phyloP scores from a whole-genome alignment of 768 basidiomycete species.

The Tephrocybe sp. region DNA sequence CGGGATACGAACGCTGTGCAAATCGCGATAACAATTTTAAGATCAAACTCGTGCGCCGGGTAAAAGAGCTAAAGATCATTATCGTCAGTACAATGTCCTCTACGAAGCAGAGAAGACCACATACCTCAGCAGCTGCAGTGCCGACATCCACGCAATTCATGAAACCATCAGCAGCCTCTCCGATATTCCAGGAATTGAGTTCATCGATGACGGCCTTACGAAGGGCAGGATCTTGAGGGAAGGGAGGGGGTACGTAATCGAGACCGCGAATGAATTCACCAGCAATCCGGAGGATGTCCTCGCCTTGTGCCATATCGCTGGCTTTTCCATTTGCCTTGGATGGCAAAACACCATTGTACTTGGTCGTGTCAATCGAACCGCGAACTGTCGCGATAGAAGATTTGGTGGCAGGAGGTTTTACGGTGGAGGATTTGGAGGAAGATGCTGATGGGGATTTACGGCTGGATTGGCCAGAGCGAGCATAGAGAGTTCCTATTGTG shows the following conservation, averaged over 20 bases:
- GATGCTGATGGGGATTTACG: no score
- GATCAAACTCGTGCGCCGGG: constrained; percentile 9
- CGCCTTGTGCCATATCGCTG: constrained; percentile 4
- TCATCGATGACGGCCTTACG: constrained; percentile 7
- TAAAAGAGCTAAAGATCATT: constrained; percentile 7
- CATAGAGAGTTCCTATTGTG: no score
- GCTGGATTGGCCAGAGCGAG: no score
- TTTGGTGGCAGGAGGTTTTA: background rate
- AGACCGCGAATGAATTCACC: constrained; percentile 4
- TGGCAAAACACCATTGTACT: constrained; percentile 6
- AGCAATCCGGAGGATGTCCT: constrained; percentile 5
- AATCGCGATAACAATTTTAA: constrained; percentile 9
- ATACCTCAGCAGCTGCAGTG: constrained; percentile 4
- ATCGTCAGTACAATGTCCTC: background rate
- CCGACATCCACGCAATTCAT: constrained; percentile 5
- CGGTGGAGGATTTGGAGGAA: background rate
- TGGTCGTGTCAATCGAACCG: background rate
- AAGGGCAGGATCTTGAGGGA: constrained; percentile 6
- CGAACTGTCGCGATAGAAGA: background rate
- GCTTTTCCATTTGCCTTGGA: constrained; percentile 8
- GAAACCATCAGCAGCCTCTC: constrained; percentile 1
- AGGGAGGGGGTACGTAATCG: constrained; percentile 1
- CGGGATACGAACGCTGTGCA: constrained; percentile 4
- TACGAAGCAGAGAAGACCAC: background rate
- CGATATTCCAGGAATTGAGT: constrained; percentile 9